Evolutionary conservation across 208 protist genomes (phyloP).

Genomic region (Tetramitus jugosus): DNA sequence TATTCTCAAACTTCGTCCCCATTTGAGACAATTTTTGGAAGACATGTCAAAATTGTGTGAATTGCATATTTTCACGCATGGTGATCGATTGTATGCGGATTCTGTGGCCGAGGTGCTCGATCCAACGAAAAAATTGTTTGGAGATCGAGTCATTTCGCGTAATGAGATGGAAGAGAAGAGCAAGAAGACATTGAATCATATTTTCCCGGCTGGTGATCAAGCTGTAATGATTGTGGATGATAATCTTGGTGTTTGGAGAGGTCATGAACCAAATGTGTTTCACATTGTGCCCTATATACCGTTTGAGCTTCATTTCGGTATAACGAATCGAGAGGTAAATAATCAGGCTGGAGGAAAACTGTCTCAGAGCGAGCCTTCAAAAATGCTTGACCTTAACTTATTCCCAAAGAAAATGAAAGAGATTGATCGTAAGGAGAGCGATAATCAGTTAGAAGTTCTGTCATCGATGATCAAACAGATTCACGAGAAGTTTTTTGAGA

Average conservation of each 20-base stretch:
- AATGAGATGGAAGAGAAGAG: not conserved
- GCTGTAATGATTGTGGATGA: not conserved
- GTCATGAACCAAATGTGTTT: not conserved
- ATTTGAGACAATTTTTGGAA: constrained; percentile 39
- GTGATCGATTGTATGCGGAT: constrained; percentile 43
- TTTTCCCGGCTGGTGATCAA: constrained; percentile 4
- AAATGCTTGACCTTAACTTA: not conserved
- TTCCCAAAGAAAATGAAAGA: not conserved
- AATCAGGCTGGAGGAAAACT: not conserved
- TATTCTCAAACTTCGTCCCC: constrained; percentile 39
- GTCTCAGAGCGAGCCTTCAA: not conserved
- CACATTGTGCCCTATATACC: constrained; percentile 1
- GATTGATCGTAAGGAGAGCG: not conserved
- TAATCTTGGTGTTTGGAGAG: not conserved
- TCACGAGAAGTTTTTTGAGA: not conserved
- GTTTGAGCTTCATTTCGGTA: not conserved
- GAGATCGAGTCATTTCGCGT: not conserved
- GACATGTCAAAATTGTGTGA: constrained; percentile 36
- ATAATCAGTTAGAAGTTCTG: not conserved
- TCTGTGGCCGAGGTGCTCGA: constrained; percentile 14
- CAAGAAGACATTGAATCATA: not conserved
- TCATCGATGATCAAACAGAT: not conserved
- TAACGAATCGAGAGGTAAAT: not conserved
- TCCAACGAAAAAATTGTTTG: not conserved
- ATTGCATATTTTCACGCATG: constrained; percentile 55